phyloP scores from a whole-genome alignment of 2,329 filamentous ascomycete species.

The Sphaerulina vaccinii region DNA sequence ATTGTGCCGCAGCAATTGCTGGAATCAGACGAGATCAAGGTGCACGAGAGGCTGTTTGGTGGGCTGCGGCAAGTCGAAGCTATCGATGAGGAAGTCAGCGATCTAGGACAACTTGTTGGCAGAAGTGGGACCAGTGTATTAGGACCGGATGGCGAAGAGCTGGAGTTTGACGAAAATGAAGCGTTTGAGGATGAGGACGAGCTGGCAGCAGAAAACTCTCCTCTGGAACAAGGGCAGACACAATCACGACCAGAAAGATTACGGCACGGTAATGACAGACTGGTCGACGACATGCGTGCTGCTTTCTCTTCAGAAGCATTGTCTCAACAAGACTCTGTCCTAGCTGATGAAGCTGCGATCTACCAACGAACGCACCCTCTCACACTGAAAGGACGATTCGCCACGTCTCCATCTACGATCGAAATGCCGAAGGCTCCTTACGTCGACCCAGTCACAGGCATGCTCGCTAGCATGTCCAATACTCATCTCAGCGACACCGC shows the following conservation, averaged over 20 bases:
- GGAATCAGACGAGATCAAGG: slow-evolving; percentile 64
- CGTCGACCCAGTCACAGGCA: slow-evolving; percentile 64
- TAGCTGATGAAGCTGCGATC: slow-evolving; percentile 49
- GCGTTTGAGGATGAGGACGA: slow-evolving; percentile 11
- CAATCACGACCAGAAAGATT: slow-evolving; percentile 36
- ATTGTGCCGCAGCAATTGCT: slow-evolving; percentile 71
- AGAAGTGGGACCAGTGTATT: slow-evolving; percentile 45
- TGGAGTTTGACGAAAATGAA: slow-evolving; percentile 50
- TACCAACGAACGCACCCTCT: slow-evolving; percentile 67
- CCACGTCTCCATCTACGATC: slow-evolving; percentile 70
- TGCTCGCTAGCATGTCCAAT: slow-evolving; percentile 63
- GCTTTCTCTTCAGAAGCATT: slow-evolving; percentile 51
- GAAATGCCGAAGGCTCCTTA: slow-evolving; percentile 70
- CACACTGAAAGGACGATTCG: slow-evolving; percentile 71
- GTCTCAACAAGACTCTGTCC: slow-evolving; percentile 57
- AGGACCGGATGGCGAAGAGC: slow-evolving; percentile 54
- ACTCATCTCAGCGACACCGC: slow-evolving; percentile 74
- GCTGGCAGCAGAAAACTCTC: slow-evolving; percentile 25
- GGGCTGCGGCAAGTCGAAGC: slow-evolving; percentile 50
- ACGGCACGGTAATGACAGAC: slow-evolving; percentile 55
- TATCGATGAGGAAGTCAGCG: slow-evolving; percentile 49
- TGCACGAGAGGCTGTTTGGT: slow-evolving; percentile 82
- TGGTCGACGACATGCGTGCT: slow-evolving; percentile 32
- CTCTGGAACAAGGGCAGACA: not conserved
- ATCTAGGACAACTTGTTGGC: slow-evolving; percentile 33